Conservation (phyloP, 768 basidiomycete species). For the Mycena latifolia region DNA sequence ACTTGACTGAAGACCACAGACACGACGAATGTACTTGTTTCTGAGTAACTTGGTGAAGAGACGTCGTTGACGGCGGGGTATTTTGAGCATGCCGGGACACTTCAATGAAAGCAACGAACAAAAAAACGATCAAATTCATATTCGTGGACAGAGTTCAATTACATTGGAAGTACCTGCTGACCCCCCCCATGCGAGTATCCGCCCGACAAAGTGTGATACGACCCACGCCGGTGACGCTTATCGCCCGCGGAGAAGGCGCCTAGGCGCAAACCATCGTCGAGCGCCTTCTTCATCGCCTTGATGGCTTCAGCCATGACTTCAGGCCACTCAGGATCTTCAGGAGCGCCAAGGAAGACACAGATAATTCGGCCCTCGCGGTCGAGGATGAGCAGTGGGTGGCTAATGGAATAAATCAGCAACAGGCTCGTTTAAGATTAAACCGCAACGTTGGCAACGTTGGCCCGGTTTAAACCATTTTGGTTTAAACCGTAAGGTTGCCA, state of each 20-base stretch:
- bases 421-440: too few species aligned
- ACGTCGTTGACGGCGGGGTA: background rate
- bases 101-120: background rate
- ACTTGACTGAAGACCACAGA: conserved; percentile 34
- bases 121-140: too few species aligned
- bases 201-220: conserved; percentile 32
- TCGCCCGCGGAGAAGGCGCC: conserved; percentile 17
- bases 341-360: conserved; percentile 24
- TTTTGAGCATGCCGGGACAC: background rate
- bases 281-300: conserved; percentile 7
- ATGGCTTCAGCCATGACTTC: conserved; percentile 6
- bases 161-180: conserved; percentile 36
- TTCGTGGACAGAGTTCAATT: too few species aligned
- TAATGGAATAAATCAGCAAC: too few species aligned
- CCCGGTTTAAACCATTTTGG: too few species aligned
- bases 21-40: background rate
- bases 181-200: conserved; percentile 47
- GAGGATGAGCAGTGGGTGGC: background rate
- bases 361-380: conserved; percentile 21
- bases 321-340: conserved; percentile 29
- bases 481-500: too few species aligned
- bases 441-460: too few species aligned
- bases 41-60: background rate
- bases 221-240: conserved; percentile 37
- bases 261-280: background rate